Conservation (phyloP, 257 asterid genomes). For the Solanum acaule region DNA sequence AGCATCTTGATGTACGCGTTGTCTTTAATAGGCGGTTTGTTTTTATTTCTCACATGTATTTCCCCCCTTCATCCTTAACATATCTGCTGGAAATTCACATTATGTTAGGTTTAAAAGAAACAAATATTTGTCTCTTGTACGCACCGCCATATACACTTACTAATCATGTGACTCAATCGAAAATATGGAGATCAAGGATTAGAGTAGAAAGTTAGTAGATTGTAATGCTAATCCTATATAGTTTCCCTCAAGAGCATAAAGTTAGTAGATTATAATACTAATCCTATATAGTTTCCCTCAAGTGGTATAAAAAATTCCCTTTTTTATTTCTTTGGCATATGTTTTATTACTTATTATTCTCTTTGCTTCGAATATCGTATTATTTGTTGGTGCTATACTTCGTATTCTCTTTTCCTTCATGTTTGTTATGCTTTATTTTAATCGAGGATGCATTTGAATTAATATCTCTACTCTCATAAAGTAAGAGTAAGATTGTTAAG, state of each 20-base stretch:
- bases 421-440: background rate
- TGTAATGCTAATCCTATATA: too few relatives aligned
- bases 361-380: background rate
- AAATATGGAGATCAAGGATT: background rate
- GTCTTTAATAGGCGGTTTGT: background rate
- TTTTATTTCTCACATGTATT: background rate
- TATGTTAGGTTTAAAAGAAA: background rate
- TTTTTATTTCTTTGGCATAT: background rate
- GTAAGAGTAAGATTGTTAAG: too few relatives aligned
- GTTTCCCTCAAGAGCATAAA: background rate
- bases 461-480: too few relatives aligned
- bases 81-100: background rate
- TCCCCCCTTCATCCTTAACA: background rate
- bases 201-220: background rate
- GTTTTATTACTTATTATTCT: background rate
- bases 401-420: background rate
- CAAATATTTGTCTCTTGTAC: background rate
- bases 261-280: too few relatives aligned
- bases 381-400: background rate
- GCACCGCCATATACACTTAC: background rate
- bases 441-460: too few relatives aligned
- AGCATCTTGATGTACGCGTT: background rate
- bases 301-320: background rate
- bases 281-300: too few relatives aligned
- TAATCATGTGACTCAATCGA: background rate